A percentile compares a stretch with the other conserved stretches of the same genome.
Evolutionary conservation across 257 asterid genomes (phyloP).

Genomic region (Mitragyna speciosa): DNA sequence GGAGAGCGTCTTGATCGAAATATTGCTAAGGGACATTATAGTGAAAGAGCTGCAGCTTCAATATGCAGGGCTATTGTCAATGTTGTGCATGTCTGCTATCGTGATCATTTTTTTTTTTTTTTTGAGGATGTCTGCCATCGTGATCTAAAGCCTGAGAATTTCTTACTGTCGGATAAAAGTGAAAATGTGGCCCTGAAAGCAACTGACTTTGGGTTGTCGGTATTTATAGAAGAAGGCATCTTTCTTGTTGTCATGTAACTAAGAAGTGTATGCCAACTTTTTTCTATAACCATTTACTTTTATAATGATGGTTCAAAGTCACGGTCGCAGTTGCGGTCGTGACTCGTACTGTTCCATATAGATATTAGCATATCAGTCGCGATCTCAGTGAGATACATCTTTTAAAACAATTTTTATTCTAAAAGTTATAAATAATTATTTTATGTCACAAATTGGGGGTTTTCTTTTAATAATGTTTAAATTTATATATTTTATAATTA

Average conservation of each 20-base stretch:
- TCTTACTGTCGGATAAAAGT: conserved; percentile 61
- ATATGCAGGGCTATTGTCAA: conserved; percentile 65
- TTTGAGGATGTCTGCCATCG: conserved; percentile 87
- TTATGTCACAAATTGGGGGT: too few relatives aligned
- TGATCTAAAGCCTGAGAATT: conserved; percentile 82
- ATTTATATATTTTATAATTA: too few relatives aligned
- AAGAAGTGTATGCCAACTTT: background rate
- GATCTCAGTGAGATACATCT: too few relatives aligned
- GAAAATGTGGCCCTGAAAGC: conserved; percentile 63
- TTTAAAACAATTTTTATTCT: too few relatives aligned
- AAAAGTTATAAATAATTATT: too few relatives aligned
- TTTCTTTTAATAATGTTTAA: too few relatives aligned
- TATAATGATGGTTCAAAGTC: too few relatives aligned
- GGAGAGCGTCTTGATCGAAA: conserved; percentile 86
- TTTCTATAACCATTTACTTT: background rate
- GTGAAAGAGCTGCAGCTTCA: conserved; percentile 70
- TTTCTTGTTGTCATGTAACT: background rate
- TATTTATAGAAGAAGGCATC: conserved; percentile 73
- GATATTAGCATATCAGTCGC: too few relatives aligned
- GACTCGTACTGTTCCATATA: too few relatives aligned
- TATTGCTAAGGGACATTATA: conserved; percentile 68
- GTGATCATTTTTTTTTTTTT: too few relatives aligned
- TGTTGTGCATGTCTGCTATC: conserved; percentile 74
- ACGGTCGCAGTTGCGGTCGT: too few relatives aligned
- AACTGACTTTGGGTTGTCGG: conserved; percentile 78